These are phyloP conservation scores for Aquilaria sinensis DNA, from an alignment of 345 rosid species.

Conservation along the genomic window DNA sequence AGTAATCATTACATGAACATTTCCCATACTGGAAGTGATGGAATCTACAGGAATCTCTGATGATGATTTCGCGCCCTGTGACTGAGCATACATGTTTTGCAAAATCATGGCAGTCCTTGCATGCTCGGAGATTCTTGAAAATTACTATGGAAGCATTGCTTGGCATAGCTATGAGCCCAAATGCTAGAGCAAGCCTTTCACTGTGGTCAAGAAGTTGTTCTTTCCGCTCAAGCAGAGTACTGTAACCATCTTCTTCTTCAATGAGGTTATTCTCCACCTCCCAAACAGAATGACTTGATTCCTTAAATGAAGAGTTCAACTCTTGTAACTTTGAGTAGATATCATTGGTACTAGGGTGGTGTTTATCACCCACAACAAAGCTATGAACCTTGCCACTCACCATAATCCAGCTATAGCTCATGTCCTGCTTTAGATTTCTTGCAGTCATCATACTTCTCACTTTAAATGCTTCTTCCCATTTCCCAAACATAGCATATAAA, in stretches of 20 bases:
- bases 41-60: slow-evolving; percentile 64
- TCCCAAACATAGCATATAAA: slow-evolving; percentile 41
- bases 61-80: slow-evolving; percentile 41
- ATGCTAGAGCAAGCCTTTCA: slow-evolving; percentile 74
- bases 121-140: slow-evolving; percentile 73
- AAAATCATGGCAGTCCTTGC: slow-evolving; percentile 70
- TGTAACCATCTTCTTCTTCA: slow-evolving; percentile 32
- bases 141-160: slow-evolving; percentile 39
- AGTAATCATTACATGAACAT: slow-evolving; percentile 74
- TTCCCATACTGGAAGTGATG: slow-evolving; percentile 60
- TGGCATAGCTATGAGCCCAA: slow-evolving; percentile 49
- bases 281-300: slow-evolving; percentile 19
- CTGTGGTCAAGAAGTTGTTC: slow-evolving; percentile 60
- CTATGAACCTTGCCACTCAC: slow-evolving; percentile 57
- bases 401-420: slow-evolving; percentile 71
- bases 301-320: slow-evolving; percentile 13
- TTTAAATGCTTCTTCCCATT: slow-evolving; percentile 64
- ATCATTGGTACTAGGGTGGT: slow-evolving; percentile 52
- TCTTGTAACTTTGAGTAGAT: slow-evolving; percentile 41
- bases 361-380: slow-evolving; percentile 65
- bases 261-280: slow-evolving; percentile 17
- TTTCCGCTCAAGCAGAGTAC: slow-evolving; percentile 43
- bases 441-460: slow-evolving; percentile 57
- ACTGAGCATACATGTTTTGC: slow-evolving; percentile 53
- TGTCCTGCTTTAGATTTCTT: slow-evolving; percentile 55